Conservation (phyloP, 2,329 filamentous ascomycete genomes). For the Aurifilum marmelostoma region DNA sequence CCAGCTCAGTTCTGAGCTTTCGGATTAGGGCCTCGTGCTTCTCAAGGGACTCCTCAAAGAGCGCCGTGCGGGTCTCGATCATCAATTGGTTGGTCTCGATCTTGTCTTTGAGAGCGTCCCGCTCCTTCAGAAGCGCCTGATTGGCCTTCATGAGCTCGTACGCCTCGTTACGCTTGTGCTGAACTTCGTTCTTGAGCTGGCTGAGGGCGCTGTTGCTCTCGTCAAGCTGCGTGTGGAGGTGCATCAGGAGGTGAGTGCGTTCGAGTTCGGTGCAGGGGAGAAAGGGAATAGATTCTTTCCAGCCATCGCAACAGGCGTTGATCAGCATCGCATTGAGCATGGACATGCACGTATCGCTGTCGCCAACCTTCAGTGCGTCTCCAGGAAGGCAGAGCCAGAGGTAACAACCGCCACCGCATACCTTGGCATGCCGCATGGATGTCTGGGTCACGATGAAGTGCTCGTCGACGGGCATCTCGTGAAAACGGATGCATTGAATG, state of each 20-base stretch:
- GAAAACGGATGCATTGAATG: slow-evolving; percentile 20
- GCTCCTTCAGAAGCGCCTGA: not conserved
- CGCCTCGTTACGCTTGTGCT: too few species aligned
- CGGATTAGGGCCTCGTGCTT: not conserved
- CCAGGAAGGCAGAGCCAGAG: slow-evolving; percentile 18
- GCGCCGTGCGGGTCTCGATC: not conserved
- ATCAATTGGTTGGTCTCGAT: not conserved
- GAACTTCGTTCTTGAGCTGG: not conserved
- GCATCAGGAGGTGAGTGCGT: slow-evolving; percentile 8
- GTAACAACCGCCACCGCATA: not conserved
- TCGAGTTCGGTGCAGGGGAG: slow-evolving; percentile 16
- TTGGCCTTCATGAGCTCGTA: not conserved
- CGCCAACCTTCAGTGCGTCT: slow-evolving; percentile 8
- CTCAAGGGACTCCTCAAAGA: not conserved
- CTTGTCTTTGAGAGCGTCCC: not conserved
- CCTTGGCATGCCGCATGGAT: slow-evolving; percentile 17
- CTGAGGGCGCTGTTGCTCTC: not conserved
- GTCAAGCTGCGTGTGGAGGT: slow-evolving; percentile 20
- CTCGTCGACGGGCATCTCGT: slow-evolving; percentile 10
- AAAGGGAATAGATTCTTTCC: slow-evolving; percentile 12
- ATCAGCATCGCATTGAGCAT: slow-evolving; percentile 12
- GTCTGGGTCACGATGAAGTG: slow-evolving; percentile 25
- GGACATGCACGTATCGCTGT: not conserved
- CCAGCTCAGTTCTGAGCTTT: slow-evolving; percentile 2
- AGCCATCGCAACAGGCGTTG: slow-evolving; percentile 14